Evolutionary conservation across 495 filamentous ascomycete species (phyloP), one percentile per base, ranked within the genome.

Genomic region (Wilcoxina mikolae): DNA sequence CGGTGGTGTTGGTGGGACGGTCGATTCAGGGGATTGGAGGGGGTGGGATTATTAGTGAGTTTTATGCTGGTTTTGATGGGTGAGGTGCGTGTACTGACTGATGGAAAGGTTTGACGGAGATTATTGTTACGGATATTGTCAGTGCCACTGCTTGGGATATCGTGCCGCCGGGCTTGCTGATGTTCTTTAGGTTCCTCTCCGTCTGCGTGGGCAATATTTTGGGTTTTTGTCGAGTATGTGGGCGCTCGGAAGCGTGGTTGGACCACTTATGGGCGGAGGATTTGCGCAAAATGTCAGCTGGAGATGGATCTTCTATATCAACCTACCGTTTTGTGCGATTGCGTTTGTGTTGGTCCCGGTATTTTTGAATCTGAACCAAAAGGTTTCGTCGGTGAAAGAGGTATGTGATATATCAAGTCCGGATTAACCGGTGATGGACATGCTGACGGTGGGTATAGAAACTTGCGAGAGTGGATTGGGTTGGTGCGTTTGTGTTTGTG

Each of bases 11-110:
- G 20, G 69, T 79, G 39, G 82, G 83, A 4, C 74, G 84, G 20
- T 70, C 74, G 2, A 68, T 87, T 12, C 84, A 87, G 56, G 84
- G 84, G 18, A 23, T 83, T n/a, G 84, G 83, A 22, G 81, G 80
- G 18, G 83, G 84, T 20, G 83, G 83, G 0, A 72, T 84, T 10
- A 68, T 51, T 28, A 38, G 31, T 38, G 31, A n/a, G 31, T 38
- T 7, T 7, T 38, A n/a, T 7, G n/a, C 31, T 7, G n/a, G 31
- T 38, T 38, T 38, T 38, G 31, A 9, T 83, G 15, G 84, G 83
- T 24, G 81, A 80, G n/a, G 83, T 83, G 22, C 83, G 82, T 0
- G 72, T 83, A 10, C n/a, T n/a, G n/a, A n/a, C n/a, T n/a, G n/a
- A n/a, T n/a, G n/a, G n/a, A 73, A 79, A 39, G 72, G 72, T 5